These are phyloP conservation scores for Aspergillus steynii DNA, from an alignment of 495 filamentous ascomycete genomes.

Conservation along the genomic window DNA sequence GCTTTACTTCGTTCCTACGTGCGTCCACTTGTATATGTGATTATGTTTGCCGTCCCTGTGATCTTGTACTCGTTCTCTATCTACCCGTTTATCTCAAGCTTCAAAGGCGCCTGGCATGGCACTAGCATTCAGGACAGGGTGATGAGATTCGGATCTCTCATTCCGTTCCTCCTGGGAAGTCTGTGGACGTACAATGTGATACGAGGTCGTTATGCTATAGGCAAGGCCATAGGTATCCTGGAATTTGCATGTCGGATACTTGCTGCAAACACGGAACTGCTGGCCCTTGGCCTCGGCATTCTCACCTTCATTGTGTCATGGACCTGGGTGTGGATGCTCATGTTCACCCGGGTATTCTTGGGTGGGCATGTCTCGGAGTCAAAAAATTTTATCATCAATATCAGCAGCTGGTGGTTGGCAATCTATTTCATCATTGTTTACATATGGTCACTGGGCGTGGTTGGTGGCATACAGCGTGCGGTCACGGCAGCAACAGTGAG, in stretches of 20 bases:
- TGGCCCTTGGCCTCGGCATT: constrained; percentile 77
- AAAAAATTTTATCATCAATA: constrained; percentile 73
- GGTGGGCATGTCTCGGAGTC: constrained; percentile 70
- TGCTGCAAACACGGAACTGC: constrained; percentile 76
- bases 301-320: constrained; percentile 76
- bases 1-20: constrained; percentile 84
- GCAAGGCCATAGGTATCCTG: constrained; percentile 78
- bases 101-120: constrained; percentile 69
- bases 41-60: constrained; percentile 80
- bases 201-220: constrained; percentile 74
- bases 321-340: constrained; percentile 94
- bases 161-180: constrained; percentile 71
- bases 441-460: constrained; percentile 86
- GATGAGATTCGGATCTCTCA: constrained; percentile 83
- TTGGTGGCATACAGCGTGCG: constrained; percentile 82
- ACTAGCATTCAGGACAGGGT: constrained; percentile 76
- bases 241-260: constrained; percentile 90
- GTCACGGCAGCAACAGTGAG: constrained; percentile 94
- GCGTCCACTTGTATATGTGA: constrained; percentile 71
- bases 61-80: constrained; percentile 84
- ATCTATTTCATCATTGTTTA: constrained; percentile 90
- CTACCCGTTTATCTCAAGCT: constrained; percentile 90
- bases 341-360: constrained; percentile 95
- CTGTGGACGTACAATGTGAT: constrained; percentile 82
- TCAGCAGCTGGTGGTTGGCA: constrained; percentile 88